Base-by-base conservation (phyloP, 1,284 basidiomycete genomes). In the Trametes versicolor region DNA sequence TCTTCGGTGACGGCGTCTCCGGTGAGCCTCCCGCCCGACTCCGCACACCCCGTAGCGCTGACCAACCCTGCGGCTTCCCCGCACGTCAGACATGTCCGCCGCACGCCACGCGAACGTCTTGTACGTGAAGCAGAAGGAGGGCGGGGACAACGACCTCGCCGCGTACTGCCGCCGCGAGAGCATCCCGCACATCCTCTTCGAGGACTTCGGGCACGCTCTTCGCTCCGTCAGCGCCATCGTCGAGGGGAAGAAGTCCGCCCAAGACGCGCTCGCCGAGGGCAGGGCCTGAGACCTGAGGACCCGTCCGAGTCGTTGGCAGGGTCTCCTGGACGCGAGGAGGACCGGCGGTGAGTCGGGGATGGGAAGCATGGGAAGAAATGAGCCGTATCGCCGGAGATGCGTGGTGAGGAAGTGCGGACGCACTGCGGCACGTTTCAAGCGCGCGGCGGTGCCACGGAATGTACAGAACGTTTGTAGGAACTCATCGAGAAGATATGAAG, bases 1-100 rank as follows among this genome's bases (percentile, higher is more conserved):
- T 97, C 86, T 96, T 97, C 71, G 96, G 96, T 0, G 96, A 98
- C 75, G 96, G 96, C 51, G 96, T 97, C 60, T 95, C 93, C 65
- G 93, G 93, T 92, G 62, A 53, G 85, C 76, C 52, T 25, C 29
- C 25, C 51, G 49, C 50, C 34, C 43, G 37, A 25, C 39, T 32
- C 58, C 58, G 36, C 36, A 2, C 12, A 2, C 4, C 36, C 34
- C 17, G 19, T 41, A 41, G 25, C 37, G 53, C 53, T 43, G n/a
- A 43, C 53, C 36, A 13, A 3, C 8, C 34, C n/a, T 8, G 45
- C 45, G 4, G 2, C 47, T 48, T 27, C 29, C 50, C 32, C 29
- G 50, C 23, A 43, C 37, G 47, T 51, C 73, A 92, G 95, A 97
- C 77, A 87, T 98, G 78, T 95, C 93, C 10, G 96, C 96, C 1